These are phyloP conservation scores for Globisporangium rhizosaccharum DNA, from an alignment of 352 stramenopile species.

Conservation along the genomic window DNA sequence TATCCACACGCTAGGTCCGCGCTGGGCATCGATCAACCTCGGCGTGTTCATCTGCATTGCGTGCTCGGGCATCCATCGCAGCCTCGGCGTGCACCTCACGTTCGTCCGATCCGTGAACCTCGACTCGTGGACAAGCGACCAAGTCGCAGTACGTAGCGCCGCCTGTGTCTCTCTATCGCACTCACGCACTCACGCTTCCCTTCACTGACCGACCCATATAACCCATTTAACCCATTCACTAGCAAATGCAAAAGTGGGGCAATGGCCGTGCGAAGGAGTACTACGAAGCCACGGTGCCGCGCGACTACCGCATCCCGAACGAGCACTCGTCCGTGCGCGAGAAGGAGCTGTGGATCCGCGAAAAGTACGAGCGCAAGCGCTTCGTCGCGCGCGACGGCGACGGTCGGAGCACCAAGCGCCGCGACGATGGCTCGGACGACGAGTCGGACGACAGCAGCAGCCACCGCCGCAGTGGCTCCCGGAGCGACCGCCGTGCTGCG, in stretches of 20 bases:
- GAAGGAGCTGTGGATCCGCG: conserved; percentile 88
- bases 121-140: conserved; percentile 91
- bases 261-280: conserved; percentile 88
- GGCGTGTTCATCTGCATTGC: conserved; percentile 94
- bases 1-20: conserved; percentile 40
- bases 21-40: conserved; percentile 92
- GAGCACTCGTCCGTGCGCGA: conserved; percentile 81
- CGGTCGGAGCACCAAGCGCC: conserved; percentile 29
- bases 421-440: conserved; percentile 28
- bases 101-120: conserved; percentile 92
- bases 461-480: conserved; percentile 5
- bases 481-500: conserved; percentile 18
- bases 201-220: background rate
- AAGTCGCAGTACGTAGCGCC: conserved; percentile 55
- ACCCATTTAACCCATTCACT: background rate
- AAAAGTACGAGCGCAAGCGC: conserved; percentile 88
- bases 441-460: conserved; percentile 19
- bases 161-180: background rate
- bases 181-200: too few species aligned
- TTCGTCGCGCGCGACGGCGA: conserved; percentile 54
- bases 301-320: conserved; percentile 70
- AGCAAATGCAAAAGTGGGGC: conserved; percentile 91
- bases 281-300: conserved; percentile 82
- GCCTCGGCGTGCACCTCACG: conserved; percentile 90
- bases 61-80: conserved; percentile 92